Conservation (phyloP, 345 rosid species). For the Aquilaria malaccensis region DNA sequence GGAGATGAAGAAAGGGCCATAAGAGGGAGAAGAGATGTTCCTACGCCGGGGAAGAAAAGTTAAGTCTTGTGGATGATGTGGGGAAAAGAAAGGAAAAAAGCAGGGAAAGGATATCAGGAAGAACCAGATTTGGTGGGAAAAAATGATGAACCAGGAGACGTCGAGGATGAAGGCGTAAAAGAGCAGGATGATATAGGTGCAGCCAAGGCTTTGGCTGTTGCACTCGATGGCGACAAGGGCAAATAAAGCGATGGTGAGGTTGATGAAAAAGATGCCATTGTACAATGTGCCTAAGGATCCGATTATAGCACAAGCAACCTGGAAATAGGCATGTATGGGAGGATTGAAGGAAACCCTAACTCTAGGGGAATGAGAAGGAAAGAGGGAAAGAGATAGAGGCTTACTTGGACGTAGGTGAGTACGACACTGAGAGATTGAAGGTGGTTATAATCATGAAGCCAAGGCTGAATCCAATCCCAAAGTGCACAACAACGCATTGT, state of each 20-base stretch:
- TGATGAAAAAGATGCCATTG: conserved; percentile 69
- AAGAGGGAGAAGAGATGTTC: too few relatives aligned
- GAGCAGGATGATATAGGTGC: conserved; percentile 78
- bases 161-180: conserved; percentile 66
- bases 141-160: conserved; percentile 66
- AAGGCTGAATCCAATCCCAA: conserved; percentile 39
- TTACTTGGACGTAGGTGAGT: conserved; percentile 78
- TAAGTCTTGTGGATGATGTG: too few relatives aligned
- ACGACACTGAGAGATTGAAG: conserved; percentile 62
- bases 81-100: too few relatives aligned
- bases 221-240: conserved; percentile 88
- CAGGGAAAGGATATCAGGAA: neutral
- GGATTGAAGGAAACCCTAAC: too few relatives aligned
- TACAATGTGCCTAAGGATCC: conserved; percentile 88
- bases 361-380: too few relatives aligned
- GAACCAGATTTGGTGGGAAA: conserved; percentile 61
- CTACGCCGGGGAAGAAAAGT: too few relatives aligned
- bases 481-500: conserved; percentile 33
- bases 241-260: conserved; percentile 68
- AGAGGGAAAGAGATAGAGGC: neutral
- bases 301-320: conserved; percentile 82
- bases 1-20: conserved; percentile 33
- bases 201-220: conserved; percentile 76
- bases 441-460: conserved; percentile 65
- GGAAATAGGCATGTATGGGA: neutral